Evolutionary conservation across 108 stramenopile genomes (phyloP).

Genomic region (Mediolabrus comicus): DNA sequence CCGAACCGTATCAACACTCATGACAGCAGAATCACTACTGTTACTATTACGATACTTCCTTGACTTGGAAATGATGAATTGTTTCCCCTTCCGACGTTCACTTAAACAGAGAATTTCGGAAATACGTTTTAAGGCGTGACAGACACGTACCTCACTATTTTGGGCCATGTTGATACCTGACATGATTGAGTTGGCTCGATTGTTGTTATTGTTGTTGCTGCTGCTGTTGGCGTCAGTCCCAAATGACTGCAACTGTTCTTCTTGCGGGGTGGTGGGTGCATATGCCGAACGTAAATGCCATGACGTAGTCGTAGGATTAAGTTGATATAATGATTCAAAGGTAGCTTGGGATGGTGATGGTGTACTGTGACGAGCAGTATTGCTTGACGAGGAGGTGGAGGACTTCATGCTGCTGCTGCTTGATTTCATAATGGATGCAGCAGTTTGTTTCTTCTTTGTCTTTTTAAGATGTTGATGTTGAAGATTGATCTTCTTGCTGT

Average conservation of each 20-base stretch:
- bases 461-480: not conserved
- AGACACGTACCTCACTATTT: slow-evolving; percentile 22
- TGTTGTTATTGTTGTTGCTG: not conserved
- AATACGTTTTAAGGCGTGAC: slow-evolving; percentile 27
- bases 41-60: not conserved
- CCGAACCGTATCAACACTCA: too few relatives aligned
- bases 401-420: not conserved
- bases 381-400: not conserved
- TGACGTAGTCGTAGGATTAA: slow-evolving; percentile 22
- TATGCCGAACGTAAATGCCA: slow-evolving; percentile 45
- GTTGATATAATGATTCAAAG: slow-evolving; percentile 43
- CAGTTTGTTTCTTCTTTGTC: not conserved
- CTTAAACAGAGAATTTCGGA: slow-evolving; percentile 27
- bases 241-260: slow-evolving; percentile 17
- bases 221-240: not conserved
- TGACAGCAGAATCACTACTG: not conserved
- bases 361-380: too few relatives aligned
- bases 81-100: slow-evolving; percentile 25
- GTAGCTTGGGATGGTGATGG: slow-evolving; percentile 10
- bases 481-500: not conserved
- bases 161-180: slow-evolving; percentile 20
- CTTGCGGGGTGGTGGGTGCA: slow-evolving; percentile 29
- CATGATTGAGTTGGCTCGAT: slow-evolving; percentile 31
- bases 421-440: not conserved
- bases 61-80: not conserved